Percentiles rank a stretch among this genome's conserved stretches.
Evolutionary conservation across 2,329 filamentous ascomycete species (phyloP).

Genomic region (Colletotrichum magnum): DNA sequence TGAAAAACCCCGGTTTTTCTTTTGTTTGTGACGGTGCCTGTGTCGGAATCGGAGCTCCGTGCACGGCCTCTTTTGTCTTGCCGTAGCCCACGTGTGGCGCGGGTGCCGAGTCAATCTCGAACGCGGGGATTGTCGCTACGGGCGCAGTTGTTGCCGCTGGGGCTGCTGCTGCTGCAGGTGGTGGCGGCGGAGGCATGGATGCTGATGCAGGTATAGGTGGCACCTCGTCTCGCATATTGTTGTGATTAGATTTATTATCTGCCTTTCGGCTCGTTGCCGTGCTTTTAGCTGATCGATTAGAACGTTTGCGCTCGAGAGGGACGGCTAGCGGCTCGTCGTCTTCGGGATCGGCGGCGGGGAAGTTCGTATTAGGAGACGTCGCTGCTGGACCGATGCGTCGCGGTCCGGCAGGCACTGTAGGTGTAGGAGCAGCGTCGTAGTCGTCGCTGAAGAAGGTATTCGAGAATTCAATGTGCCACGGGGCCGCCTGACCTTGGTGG

Average conservation of each 20-base stretch:
- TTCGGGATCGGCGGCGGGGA: constrained; percentile 14
- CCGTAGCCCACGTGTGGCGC: constrained; percentile 72
- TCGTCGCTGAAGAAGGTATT: constrained; percentile 66
- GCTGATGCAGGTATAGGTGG: constrained; percentile 2
- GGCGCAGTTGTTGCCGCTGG: constrained; percentile 58
- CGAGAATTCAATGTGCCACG: constrained; percentile 65
- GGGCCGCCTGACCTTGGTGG: constrained; percentile 45
- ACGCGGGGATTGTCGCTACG: constrained; percentile 47
- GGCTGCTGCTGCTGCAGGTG: constrained; percentile 51
- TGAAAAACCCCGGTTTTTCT: constrained; percentile 90
- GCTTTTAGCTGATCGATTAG: constrained; percentile 33
- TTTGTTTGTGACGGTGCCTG: constrained; percentile 66
- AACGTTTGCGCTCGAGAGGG: constrained; percentile 30
- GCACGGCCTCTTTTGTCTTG: constrained; percentile 67
- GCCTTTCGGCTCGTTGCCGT: constrained; percentile 26
- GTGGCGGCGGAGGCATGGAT: constrained; percentile 46
- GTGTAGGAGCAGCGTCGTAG: constrained; percentile 87
- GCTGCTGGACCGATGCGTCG: constrained; percentile 57
- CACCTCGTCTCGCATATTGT: constrained; percentile 14
- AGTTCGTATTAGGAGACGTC: constrained; percentile 40
- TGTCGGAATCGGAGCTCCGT: constrained; percentile 65
- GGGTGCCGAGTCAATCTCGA: constrained; percentile 67
- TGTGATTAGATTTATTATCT: constrained; percentile 21
- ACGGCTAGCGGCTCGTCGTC: constrained; percentile 23
- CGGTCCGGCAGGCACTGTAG: constrained; percentile 85